Evolutionary conservation across 23 red algal species (phyloP).

Genomic region (Gracilaria domingensis): DNA sequence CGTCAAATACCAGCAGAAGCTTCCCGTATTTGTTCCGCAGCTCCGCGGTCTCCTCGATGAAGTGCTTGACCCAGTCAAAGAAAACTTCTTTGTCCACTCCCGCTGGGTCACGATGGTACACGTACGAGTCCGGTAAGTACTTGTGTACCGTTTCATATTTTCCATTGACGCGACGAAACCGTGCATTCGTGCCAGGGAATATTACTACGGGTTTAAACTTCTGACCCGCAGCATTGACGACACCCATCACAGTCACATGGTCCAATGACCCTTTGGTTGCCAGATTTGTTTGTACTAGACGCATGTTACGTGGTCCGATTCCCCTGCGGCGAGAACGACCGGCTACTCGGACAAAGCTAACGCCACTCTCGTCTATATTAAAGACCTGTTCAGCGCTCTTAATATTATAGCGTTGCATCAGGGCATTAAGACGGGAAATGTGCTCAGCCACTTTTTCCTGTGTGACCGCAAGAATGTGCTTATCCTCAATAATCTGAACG

Average conservation of each 20-base stretch:
- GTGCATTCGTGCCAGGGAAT: conserved; percentile 21
- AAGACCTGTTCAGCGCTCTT: neutral
- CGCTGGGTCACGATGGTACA: conserved; percentile 24
- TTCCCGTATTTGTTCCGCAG: neutral
- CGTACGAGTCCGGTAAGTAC: neutral
- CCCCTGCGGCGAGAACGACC: neutral
- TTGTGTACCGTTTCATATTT: neutral
- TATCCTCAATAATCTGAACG: neutral
- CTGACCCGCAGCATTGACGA: conserved; percentile 27
- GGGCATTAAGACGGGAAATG: neutral
- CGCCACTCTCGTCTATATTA: conserved; percentile 8
- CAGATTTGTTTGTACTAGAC: neutral
- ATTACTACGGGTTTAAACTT: conserved; percentile 36
- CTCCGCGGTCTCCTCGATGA: neutral
- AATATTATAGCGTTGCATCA: neutral
- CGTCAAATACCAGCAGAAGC: too few relatives aligned
- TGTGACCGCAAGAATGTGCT: neutral
- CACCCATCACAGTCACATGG: conserved; percentile 20
- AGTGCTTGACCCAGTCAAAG: conserved; percentile 4
- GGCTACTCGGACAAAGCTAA: neutral
- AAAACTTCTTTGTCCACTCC: conserved; percentile 12
- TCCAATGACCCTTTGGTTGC: neutral
- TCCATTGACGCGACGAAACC: neutral
- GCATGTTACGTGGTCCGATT: neutral
- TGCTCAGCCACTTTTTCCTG: neutral